Conservation (phyloP, 768 basidiomycete genomes). For the Lactarius psammicola region DNA sequence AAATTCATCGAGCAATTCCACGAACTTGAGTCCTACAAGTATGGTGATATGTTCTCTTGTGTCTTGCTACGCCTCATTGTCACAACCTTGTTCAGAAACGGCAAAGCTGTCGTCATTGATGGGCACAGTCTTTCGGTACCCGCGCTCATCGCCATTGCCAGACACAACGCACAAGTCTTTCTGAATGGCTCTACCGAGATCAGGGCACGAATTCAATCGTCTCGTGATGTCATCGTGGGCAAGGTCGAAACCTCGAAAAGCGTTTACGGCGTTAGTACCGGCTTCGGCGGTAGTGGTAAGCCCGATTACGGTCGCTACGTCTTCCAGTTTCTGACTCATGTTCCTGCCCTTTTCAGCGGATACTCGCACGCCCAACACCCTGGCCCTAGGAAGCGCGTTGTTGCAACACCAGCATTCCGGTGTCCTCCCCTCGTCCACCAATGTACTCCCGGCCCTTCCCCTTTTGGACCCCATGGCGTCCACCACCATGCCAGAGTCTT, state of each 20-base stretch:
- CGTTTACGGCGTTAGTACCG: constrained; percentile 83
- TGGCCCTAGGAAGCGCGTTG: constrained; percentile 76
- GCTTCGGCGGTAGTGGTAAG: constrained; percentile 80
- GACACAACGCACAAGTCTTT: constrained; percentile 52
- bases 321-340: constrained; percentile 25
- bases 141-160: constrained; percentile 73
- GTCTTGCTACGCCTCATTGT: constrained; percentile 12
- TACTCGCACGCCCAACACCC: constrained; percentile 72
- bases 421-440: constrained; percentile 60
- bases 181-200: constrained; percentile 51
- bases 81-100: constrained; percentile 44
- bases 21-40: constrained; percentile 69
- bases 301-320: background rate
- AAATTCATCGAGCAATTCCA: constrained; percentile 58
- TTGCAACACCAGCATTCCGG: constrained; percentile 82
- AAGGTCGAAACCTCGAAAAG: constrained; percentile 68
- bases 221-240: constrained; percentile 59
- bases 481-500: constrained; percentile 78
- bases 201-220: constrained; percentile 55
- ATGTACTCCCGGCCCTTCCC: constrained; percentile 54
- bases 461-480: constrained; percentile 66
- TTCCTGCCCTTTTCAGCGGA: constrained; percentile 49
- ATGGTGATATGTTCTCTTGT: constrained; percentile 28
- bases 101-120: constrained; percentile 60
- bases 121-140: constrained; percentile 73